A percentile compares a stretch with the other conserved stretches of the same genome.
Conservation (phyloP, 257 asterid species). For the Ophiorrhiza pumila region DNA sequence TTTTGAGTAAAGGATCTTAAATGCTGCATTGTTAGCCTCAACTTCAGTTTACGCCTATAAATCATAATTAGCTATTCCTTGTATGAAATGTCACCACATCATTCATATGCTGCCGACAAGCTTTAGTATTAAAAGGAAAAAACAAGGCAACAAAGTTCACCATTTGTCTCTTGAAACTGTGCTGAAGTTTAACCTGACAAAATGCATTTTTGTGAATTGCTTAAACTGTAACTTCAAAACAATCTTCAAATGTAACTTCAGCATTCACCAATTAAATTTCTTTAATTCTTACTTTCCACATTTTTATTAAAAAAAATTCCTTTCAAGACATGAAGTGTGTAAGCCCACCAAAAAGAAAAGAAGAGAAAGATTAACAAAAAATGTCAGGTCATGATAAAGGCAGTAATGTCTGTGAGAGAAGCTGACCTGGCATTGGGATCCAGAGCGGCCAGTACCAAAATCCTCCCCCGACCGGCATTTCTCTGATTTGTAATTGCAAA, state of each 20-base stretch:
- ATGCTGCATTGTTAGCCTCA: background rate
- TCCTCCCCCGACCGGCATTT: constrained; percentile 47
- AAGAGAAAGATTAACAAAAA: background rate
- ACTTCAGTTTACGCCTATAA: too few relatives aligned
- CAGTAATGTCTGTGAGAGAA: background rate
- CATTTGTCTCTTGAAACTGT: background rate
- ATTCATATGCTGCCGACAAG: background rate
- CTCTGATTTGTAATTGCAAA: constrained; percentile 28
- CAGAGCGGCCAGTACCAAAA: constrained; percentile 44
- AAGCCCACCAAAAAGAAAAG: background rate
- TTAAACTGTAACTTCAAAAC: too few relatives aligned
- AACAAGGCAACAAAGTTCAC: background rate
- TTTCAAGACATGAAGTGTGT: too few relatives aligned
- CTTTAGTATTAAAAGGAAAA: background rate
- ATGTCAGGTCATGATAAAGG: background rate
- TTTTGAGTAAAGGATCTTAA: background rate
- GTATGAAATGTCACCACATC: background rate
- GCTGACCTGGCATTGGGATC: constrained; percentile 56
- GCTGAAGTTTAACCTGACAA: background rate
- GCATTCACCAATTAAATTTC: background rate
- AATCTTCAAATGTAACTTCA: background rate
- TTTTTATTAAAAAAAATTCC: background rate
- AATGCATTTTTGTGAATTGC: too few relatives aligned
- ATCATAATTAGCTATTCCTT: background rate
- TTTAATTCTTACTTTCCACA: background rate